phyloP scores from a whole-genome alignment of 179 eudicot species.

The Sideroxylon spinosum region DNA sequence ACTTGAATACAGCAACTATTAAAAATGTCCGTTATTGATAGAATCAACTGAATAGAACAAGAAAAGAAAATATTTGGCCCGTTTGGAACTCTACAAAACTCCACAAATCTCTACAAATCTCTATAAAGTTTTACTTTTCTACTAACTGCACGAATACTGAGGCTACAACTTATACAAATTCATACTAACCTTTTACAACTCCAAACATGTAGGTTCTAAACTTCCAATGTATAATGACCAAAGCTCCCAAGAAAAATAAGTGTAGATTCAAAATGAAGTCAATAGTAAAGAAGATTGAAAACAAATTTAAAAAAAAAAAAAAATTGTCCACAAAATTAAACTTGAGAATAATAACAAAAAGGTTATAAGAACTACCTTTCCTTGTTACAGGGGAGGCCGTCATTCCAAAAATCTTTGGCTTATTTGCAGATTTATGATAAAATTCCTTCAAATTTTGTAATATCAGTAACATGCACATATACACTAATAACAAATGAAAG shows the following conservation, averaged over 20 bases:
- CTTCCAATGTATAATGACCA: background rate
- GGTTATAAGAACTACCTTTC: constrained; percentile 36
- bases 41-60: background rate
- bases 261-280: background rate
- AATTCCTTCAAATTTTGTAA: constrained; percentile 40
- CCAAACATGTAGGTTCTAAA: background rate
- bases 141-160: no score
- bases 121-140: no score
- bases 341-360: background rate
- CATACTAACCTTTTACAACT: no score
- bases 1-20: background rate
- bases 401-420: constrained; percentile 65
- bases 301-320: background rate
- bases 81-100: no score
- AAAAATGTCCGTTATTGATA: background rate
- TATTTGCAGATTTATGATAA: constrained; percentile 38
- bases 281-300: background rate
- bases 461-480: background rate
- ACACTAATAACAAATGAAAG: background rate
- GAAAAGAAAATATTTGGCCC: no score
- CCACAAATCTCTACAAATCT: no score
- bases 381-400: constrained; percentile 53
- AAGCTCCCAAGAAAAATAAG: background rate
- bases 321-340: background rate
- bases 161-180: no score